Base-by-base conservation (phyloP, 345 rosid genomes). In the Carallia brachiata region DNA sequence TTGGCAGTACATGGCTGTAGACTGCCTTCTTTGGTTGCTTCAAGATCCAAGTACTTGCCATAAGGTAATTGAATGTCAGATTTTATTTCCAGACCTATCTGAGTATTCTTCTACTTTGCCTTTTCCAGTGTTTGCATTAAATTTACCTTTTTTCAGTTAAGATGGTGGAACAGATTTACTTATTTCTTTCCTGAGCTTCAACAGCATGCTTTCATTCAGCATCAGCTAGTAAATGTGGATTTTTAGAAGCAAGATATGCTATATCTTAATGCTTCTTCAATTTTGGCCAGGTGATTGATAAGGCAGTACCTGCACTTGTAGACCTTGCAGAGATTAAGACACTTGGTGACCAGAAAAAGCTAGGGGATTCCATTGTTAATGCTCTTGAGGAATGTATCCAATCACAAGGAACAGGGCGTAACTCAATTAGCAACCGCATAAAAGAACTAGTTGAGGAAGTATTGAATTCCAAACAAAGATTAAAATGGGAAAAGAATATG, bases 1-100 rank as follows among this genome's bases (percentile, higher is more conserved):
- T 82, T 96, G 99, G 99, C 99, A 96, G 75, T 92, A 86, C 71
- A 92, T 96, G 99, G 96, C 99, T 9, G 86, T 92, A 3, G 99
- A 90, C 67, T 96, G 99, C 84, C 98, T 96, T 75, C 90, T 92
- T 60, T 96, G 99, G 99, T 72, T 96, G 77, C 91, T 96, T 37
- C 98, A 92, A 81, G 99, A 92, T 77, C 92, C 91, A 30, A 92
- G 77, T 60, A 86, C 99, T 4, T 89, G 90, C 79, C 89, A 84
- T 61, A 95, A 92, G 93, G 96, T 88, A 76, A 36, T 68, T 63
- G n/a, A 28, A 52, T 52, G 50, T 12, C 16, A 13, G 50, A 12
- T 44, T 44, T 44, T 44, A 44, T 44, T 44, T 44, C 48, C 10
- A 4, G 15, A 2, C 4, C 16, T 44, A 44, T 44, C 50, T 3